Percentiles rank a stretch among this genome's conserved stretches.
These are phyloP conservation scores for Pinus albicaulis DNA, from an alignment of 75 land plant species.

Conservation along the genomic window DNA sequence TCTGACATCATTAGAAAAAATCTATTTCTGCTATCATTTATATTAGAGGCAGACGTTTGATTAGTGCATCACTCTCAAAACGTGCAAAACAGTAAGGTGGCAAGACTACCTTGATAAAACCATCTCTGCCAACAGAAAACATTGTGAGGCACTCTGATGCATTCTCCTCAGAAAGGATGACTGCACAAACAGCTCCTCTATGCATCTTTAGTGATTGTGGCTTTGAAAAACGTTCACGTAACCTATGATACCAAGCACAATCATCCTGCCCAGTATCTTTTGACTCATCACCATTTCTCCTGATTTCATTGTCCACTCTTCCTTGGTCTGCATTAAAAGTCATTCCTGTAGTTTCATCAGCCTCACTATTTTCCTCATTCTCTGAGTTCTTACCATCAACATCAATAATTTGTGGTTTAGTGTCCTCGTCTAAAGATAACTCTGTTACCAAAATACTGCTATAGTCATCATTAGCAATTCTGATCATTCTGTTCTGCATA, in stretches of 20 bases:
- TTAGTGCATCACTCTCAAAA: background rate
- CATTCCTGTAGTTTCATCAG: background rate
- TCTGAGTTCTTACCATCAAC: background rate
- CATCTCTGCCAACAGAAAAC: constrained; percentile 47
- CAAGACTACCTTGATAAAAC: constrained; percentile 36
- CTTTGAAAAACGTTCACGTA: constrained; percentile 23
- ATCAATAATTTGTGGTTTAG: constrained; percentile 2
- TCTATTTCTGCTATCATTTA: background rate
- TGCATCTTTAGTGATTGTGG: constrained; percentile 33
- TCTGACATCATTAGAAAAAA: no score
- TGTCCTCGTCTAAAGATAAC: background rate
- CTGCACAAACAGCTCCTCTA: constrained; percentile 35
- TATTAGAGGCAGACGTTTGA: background rate
- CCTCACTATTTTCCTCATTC: background rate
- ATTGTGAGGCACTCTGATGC: constrained; percentile 32
- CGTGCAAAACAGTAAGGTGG: background rate
- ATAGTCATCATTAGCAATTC: constrained; percentile 1
- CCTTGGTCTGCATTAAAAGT: background rate
- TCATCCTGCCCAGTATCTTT: constrained; percentile 2
- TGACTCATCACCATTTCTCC: background rate
- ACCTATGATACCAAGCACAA: constrained; percentile 14
- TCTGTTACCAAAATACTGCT: background rate
- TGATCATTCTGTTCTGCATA: background rate
- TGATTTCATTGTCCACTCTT: background rate
- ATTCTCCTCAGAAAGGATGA: constrained; percentile 43